phyloP scores from a whole-genome alignment of 139 green algal genomes.

The Tetradesmus lagerheimii region DNA sequence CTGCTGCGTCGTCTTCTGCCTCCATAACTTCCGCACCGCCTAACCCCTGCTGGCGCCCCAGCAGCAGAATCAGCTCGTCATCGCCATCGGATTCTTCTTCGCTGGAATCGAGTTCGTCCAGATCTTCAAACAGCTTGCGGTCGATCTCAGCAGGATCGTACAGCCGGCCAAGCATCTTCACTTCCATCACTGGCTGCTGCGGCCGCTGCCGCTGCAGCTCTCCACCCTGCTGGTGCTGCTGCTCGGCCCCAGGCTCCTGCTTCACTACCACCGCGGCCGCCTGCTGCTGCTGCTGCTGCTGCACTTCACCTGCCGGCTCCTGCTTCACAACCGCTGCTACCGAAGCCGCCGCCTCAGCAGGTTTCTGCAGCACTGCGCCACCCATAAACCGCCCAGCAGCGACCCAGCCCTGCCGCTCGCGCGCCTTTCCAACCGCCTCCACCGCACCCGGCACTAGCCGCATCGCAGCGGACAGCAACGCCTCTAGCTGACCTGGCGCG shows the following conservation, averaged over 20 bases:
- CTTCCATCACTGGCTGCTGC: background rate
- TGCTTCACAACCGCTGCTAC: background rate
- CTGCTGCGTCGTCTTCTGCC: background rate
- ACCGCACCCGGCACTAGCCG: background rate
- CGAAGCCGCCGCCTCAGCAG: background rate
- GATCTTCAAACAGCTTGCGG: conserved; percentile 46
- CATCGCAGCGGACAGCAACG: conserved; percentile 25
- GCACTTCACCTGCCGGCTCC: background rate
- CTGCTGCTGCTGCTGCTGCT: background rate
- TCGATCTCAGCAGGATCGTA: conserved; percentile 30
- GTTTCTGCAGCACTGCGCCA: conserved; percentile 17
- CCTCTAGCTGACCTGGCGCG: conserved; percentile 20
- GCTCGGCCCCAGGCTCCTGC: conserved; percentile 1
- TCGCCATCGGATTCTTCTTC: background rate
- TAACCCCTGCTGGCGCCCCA: background rate
- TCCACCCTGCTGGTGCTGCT: background rate
- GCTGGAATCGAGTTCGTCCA: background rate
- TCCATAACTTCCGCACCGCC: background rate
- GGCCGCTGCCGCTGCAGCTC: background rate
- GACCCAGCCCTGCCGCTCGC: conserved; percentile 13
- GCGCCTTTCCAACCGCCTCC: conserved; percentile 12
- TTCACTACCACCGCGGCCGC: background rate
- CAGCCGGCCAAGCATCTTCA: conserved; percentile 30
- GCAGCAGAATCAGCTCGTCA: background rate
- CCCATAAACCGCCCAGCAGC: conserved; percentile 32